These are phyloP conservation scores for Earliella scabrosa DNA, from an alignment of 1,284 basidiomycete species.

Conservation along the genomic window DNA sequence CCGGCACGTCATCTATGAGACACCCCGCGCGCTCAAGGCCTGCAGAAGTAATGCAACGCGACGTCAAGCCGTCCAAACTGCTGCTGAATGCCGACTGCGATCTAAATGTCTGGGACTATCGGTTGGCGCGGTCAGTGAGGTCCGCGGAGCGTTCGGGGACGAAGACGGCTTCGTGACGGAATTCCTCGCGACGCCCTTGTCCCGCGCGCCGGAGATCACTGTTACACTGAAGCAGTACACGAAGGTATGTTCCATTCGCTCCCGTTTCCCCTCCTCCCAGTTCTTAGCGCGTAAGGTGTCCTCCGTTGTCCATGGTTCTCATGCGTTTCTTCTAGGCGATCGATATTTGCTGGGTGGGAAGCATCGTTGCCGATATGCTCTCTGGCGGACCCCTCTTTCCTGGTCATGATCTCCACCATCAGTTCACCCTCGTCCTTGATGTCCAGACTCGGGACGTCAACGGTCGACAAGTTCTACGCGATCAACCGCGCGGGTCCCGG, in stretches of 20 bases:
- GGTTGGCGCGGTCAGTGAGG: constrained; percentile 86
- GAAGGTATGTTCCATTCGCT: constrained; percentile 55
- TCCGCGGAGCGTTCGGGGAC: constrained; percentile 86
- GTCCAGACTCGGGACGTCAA: constrained; percentile 94
- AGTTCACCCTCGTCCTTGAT: constrained; percentile 89
- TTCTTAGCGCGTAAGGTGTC: no score
- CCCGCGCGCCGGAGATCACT: constrained; percentile 96
- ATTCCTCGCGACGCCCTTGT: constrained; percentile 95
- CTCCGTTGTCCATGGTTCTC: no score
- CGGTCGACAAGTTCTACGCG: constrained; percentile 89
- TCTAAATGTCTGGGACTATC: constrained; percentile 73
- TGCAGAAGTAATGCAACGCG: constrained; percentile 94
- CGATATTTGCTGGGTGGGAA: constrained; percentile 96
- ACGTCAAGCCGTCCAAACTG: constrained; percentile 94
- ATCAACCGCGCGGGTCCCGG: constrained; percentile 86
- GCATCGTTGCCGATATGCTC: constrained; percentile 97
- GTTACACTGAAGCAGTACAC: constrained; percentile 96
- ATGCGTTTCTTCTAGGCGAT: constrained; percentile 62
- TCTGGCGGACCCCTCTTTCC: constrained; percentile 94
- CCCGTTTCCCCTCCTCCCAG: neutral
- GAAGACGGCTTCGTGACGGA: constrained; percentile 91
- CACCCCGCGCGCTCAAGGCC: constrained; percentile 93
- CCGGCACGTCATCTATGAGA: constrained; percentile 76
- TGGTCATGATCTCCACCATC: constrained; percentile 95
- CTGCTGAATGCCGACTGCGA: constrained; percentile 96